Percentiles rank a stretch among this genome's conserved stretches.
These are phyloP conservation scores for Geranomyces variabilis DNA, from an alignment of 192 early-diverging fungal genomes.

Conservation along the genomic window DNA sequence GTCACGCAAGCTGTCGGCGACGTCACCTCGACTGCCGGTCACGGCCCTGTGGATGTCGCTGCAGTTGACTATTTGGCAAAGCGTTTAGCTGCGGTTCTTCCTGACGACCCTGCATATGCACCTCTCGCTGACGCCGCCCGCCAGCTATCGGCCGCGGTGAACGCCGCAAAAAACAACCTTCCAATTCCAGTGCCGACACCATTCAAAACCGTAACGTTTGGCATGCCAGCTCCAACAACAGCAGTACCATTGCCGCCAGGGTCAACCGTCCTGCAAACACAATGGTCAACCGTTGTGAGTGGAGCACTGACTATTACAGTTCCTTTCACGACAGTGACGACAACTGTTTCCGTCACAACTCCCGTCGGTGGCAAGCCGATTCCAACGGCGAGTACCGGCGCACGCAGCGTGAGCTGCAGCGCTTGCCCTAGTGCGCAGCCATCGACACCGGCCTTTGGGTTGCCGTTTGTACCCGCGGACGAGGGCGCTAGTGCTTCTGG, in stretches of 20 bases:
- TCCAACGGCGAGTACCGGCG: neutral
- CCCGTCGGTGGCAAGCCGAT: too few relatives aligned
- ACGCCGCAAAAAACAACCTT: neutral
- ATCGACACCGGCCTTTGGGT: too few relatives aligned
- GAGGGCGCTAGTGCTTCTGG: too few relatives aligned
- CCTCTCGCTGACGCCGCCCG: constrained; percentile 3
- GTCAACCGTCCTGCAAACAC: neutral
- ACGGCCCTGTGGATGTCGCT: constrained; percentile 25
- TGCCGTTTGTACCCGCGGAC: too few relatives aligned
- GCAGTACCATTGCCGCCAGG: neutral
- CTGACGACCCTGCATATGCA: constrained; percentile 17
- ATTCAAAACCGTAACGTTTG: constrained; percentile 28
- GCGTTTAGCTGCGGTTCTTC: constrained; percentile 10
- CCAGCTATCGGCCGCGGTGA: constrained; percentile 16
- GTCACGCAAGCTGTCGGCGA: constrained; percentile 29
- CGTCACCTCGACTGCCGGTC: constrained; percentile 20
- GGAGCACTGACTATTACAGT: constrained; percentile 1
- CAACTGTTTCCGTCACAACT: neutral
- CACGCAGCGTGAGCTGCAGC: neutral
- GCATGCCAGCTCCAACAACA: neutral
- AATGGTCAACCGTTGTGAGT: neutral
- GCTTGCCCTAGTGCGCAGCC: too few relatives aligned
- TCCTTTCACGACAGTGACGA: constrained; percentile 12
- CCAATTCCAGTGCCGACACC: constrained; percentile 17
- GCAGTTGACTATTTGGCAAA: constrained; percentile 21